Base-by-base conservation (phyloP, 2,329 filamentous ascomycete genomes). In the Aspergillus ustus region DNA sequence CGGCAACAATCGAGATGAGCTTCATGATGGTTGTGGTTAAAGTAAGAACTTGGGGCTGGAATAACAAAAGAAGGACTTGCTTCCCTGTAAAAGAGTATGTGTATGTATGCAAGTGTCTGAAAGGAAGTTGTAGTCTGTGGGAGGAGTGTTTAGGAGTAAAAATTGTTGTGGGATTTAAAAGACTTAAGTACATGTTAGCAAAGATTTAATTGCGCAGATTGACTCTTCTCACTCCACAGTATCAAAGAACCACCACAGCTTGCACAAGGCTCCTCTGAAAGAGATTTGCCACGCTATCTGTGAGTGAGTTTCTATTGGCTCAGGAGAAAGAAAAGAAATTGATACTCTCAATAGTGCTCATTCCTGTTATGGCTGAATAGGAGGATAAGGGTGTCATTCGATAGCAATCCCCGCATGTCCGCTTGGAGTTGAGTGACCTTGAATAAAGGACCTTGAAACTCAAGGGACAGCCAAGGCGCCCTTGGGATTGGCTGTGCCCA, bases 1-100 rank as follows among this genome's bases (percentile, higher is more conserved):
- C 73, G 52, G 77, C 68, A 57, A 82, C 68, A 56, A 82, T 60
- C 57, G 76, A 69, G 66, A 78, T 73, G 71, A 83, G 67, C 77
- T 82, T 84, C 83, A 85, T 85, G 57, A 60, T 78, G 72, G 67
- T 52, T 52, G 55, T 60, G 61, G 31, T 57, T 20, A 51, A 54
- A 62, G 48, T 50, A 50, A 51, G 22, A 50, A 44, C 22, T 62
- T 66, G 59, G 46, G 44, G 52, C 4, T 55, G 40, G 52, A 25
- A 25, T 48, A 25, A n/a, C 37, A 13, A 49, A 44, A 22, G 44
- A 45, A 55, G 13, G 34, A 29, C 20, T 45, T 20, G 19, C 29
- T 54, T 44, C 29, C 54, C 9, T 40, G 34, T 40, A 40, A 22
- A 5, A 29, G 22, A 52, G 34, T 51, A 6, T 34, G 37, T 34